Conservation (phyloP, 2,329 filamentous ascomycete species). For the Clonostachys sp. region DNA sequence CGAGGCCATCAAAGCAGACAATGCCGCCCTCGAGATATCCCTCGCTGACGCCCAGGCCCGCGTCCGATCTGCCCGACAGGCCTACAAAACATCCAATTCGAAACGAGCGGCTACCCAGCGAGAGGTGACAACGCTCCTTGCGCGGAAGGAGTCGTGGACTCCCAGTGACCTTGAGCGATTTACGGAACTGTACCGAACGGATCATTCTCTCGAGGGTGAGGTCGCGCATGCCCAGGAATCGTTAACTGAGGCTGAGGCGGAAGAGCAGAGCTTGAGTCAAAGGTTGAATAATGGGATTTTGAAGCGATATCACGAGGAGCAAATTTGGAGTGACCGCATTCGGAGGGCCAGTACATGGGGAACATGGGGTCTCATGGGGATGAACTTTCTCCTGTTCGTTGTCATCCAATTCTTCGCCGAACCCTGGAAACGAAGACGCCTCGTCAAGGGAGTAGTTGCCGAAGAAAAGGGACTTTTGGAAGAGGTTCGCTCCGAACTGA, state of each 20-base stretch:
- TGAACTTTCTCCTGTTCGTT: conserved; percentile 87
- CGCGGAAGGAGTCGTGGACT: conserved; percentile 90
- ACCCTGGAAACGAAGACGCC: conserved; percentile 78
- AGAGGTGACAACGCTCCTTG: conserved; percentile 90
- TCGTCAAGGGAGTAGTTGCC: conserved; percentile 80
- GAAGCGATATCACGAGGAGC: conserved; percentile 94
- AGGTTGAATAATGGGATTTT: conserved; percentile 79
- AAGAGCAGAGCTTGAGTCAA: conserved; percentile 72
- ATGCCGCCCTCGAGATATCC: conserved; percentile 59
- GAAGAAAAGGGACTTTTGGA: conserved; percentile 61
- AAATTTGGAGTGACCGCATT: conserved; percentile 99
- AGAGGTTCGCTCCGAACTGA: conserved; percentile 38
- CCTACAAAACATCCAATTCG: conserved; percentile 79
- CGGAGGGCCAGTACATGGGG: conserved; percentile 96
- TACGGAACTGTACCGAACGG: conserved; percentile 83
- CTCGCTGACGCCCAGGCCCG: conserved; percentile 55
- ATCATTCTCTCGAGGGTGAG: conserved; percentile 87
- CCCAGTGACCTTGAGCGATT: conserved; percentile 88
- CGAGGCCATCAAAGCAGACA: conserved; percentile 76
- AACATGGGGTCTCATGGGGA: conserved; percentile 95
- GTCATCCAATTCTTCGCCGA: conserved; percentile 85
- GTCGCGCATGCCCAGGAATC: conserved; percentile 69
- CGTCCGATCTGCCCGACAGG: conserved; percentile 67
- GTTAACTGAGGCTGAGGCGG: conserved; percentile 70
- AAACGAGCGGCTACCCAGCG: conserved; percentile 86